Base-by-base conservation (phyloP, 148 eudicot species). In the Amaranthus cruentus region DNA sequence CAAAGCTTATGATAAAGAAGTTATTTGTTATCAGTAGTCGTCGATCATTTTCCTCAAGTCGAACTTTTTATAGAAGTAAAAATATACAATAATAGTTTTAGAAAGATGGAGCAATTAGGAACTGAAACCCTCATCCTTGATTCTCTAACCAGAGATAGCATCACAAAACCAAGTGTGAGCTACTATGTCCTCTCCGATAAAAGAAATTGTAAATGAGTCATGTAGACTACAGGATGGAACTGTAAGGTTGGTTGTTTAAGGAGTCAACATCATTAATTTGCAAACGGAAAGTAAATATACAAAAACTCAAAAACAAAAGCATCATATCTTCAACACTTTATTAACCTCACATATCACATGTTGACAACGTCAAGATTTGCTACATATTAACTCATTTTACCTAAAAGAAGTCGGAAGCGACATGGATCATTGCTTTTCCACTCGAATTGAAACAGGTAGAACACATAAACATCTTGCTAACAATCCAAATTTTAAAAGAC, bases 381-480 rank as follows among this genome's bases (percentile, higher is more conserved):
- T 7, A 70, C 13, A 15, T 4, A 28, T 51, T 14, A 3, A 57
- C 18, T 51, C 44, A 9, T 50, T 66, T 63, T 63, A 94, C 98
- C 97, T 94, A 58, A 72, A 56, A 68, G 83, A 78, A 62, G 88
- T 88, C 21, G 98, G 98, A 64, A 87, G 83, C 65, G 91, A 52
- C 61, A 84, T 75, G 6, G 84, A 78, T 56, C 93, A 97, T 81
- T 84, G 93, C 88, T 94, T 89, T 71, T 65, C 73, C 73, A 94
- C 86, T 88, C 97, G 97, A 57, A 94, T 71, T 5, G 98, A 83
- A 76, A 94, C 93, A 59, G 91, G 94, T 2, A 97, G 98, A 75
- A 91, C 78, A 79, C 98, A 94, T 83, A 94, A 86, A 73, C 97
- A 94, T 77, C 98, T 88, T 0, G 98, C 96, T 13, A 94, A 81